Base-by-base conservation (phyloP, 805 yeast species). In the Debaryomyces castellii region DNA sequence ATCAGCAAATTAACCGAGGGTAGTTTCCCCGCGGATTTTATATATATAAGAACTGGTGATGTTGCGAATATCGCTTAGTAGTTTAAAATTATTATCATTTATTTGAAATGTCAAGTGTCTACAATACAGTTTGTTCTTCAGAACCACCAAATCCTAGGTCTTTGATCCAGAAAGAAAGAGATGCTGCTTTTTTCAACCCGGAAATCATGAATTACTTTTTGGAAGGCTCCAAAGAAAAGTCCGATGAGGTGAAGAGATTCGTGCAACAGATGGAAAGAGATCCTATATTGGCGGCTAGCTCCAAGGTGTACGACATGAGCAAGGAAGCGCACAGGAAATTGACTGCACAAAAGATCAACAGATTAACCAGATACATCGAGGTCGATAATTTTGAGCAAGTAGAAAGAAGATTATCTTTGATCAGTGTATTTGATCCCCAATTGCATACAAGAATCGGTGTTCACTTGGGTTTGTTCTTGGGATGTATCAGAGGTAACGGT, bases 401-500 rank as follows among this genome's bases (percentile, higher is more conserved):
- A 42, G 55, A 58, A 53, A 57, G 67, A 27, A 50, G 70, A 40
- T 50, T 65, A 49, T 56, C 63, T 36, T 55, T 66, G 43, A 47
- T 66, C 40, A 62, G 67, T 9, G 61, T 60, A 10, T 58, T 52
- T 30, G 71, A 66, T 43, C 69, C 71, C 2, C 63, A 63, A 28
- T 47, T 61, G 43, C 64, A 65, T 25, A 64, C 63, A 45, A 59
- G 71, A 43, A 58, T 66, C 34, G 51, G 61, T 2, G 66, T 66
- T 40, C 63, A 64, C 52, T 54, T 66, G 49, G 71, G 69, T 8
- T 60, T 66, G 23, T 66, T 64, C 43, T 49, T 64, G 48, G 58
- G 63, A 41, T 64, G 70, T 50, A 47, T 66, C 48, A 57, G 55
- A 48, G 69, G 71, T 17, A 66, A 66, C 40, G 71, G 71, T 40